Evolutionary conservation across 1,284 basidiomycete genomes (phyloP).

Genomic region (Microbotryum saponariae): DNA sequence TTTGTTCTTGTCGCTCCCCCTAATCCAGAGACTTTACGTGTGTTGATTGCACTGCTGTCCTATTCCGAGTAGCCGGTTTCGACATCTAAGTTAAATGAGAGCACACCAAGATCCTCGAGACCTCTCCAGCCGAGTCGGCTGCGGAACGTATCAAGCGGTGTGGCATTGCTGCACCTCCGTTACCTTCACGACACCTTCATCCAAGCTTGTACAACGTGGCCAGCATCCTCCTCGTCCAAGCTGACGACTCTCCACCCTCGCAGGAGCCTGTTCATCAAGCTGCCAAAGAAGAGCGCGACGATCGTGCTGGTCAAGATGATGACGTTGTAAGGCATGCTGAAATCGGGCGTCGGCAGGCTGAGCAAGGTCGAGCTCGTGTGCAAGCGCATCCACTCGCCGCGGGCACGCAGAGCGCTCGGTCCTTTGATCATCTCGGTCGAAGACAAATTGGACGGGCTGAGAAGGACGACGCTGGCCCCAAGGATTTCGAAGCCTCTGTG

Average conservation of each 20-base stretch:
- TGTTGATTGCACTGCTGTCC: too few species aligned
- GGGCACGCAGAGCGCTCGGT: background rate
- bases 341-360: conserved; percentile 91
- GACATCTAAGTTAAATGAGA: too few species aligned
- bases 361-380: conserved; percentile 71
- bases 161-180: too few species aligned
- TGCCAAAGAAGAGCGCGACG: conserved; percentile 87
- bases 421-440: conserved; percentile 6
- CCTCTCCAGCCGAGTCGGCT: too few species aligned
- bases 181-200: too few species aligned
- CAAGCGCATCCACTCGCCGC: conserved; percentile 49
- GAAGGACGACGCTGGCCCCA: conserved; percentile 50
- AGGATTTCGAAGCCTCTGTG: conserved; percentile 90
- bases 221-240: conserved; percentile 1
- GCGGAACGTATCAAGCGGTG: too few species aligned
- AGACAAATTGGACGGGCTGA: conserved; percentile 41
- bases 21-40: too few species aligned
- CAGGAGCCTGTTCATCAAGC: conserved; percentile 77
- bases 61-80: too few species aligned
- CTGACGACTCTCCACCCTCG: conserved; percentile 58
- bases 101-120: too few species aligned
- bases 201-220: too few species aligned
- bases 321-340: conserved; percentile 99
- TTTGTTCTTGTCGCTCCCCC: too few species aligned
- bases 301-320: conserved; percentile 91